Conservation (phyloP, 2,329 filamentous ascomycete species). For the Mycogone perniciosa region DNA sequence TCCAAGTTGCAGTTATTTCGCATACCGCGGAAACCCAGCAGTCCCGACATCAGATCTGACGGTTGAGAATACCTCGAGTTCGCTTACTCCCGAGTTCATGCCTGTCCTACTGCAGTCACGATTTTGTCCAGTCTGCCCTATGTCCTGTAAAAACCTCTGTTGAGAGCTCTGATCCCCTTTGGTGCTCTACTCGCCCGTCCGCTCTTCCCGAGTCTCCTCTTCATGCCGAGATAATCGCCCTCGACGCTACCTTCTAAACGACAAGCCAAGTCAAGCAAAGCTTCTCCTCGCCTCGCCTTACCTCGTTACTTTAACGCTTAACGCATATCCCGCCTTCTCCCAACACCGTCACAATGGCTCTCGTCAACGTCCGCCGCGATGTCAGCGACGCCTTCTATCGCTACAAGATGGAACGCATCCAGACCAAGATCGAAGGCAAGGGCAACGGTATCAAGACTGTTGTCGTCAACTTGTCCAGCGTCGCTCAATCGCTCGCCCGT, state of each 20-base stretch:
- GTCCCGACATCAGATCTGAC: constrained; percentile 82
- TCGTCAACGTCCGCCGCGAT: constrained; percentile 97
- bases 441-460: constrained; percentile 99
- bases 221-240: constrained; percentile 21
- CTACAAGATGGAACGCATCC: constrained; percentile 99
- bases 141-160: constrained; percentile 49
- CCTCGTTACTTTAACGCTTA: neutral
- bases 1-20: constrained; percentile 96
- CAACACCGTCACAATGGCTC: constrained; percentile 72
- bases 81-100: constrained; percentile 45
- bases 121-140: constrained; percentile 44
- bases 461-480: constrained; percentile 91
- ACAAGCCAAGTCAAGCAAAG: constrained; percentile 1
- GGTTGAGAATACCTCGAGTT: constrained; percentile 58
- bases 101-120: constrained; percentile 46
- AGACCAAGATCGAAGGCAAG: constrained; percentile 99
- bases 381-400: constrained; percentile 98
- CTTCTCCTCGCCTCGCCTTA: neutral
- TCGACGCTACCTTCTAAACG: constrained; percentile 25
- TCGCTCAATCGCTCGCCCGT: constrained; percentile 85
- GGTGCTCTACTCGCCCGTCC: constrained; percentile 35
- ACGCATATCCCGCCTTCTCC: neutral
- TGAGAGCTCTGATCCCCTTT: constrained; percentile 38
- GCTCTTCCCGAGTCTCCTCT: constrained; percentile 15
- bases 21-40: constrained; percentile 91